These are phyloP conservation scores for Ophiosphaerella narmari DNA, from an alignment of 2,329 filamentous ascomycete genomes.

Conservation along the genomic window DNA sequence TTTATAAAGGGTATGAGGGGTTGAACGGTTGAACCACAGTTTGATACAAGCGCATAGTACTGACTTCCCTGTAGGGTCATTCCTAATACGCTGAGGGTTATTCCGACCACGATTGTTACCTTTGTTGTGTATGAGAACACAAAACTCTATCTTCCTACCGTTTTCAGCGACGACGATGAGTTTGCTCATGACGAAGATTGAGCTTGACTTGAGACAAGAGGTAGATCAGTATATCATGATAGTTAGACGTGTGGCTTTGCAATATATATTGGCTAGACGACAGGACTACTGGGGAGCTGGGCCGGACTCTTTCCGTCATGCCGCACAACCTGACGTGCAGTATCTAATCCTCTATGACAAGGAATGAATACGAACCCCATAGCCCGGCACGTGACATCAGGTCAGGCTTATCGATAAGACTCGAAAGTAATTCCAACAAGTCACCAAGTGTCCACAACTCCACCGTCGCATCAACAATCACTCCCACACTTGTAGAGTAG, in stretches of 20 bases:
- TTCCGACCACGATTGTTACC: conserved; percentile 94
- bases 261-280: too few species aligned
- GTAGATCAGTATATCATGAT: neutral
- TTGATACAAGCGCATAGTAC: neutral
- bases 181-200: conserved; percentile 42
- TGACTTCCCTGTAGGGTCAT: conserved; percentile 58
- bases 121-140: conserved; percentile 97
- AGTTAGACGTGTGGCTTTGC: neutral
- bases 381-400: too few species aligned
- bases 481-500: neutral
- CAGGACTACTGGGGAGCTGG: too few species aligned
- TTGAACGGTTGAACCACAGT: neutral
- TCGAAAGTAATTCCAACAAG: conserved; percentile 12
- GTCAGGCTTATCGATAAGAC: conserved; percentile 22
- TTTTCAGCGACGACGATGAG: conserved; percentile 44
- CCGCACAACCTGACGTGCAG: too few species aligned
- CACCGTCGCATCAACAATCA: neutral
- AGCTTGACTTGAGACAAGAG: neutral
- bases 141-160: conserved; percentile 67
- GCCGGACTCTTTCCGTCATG: too few species aligned
- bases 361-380: too few species aligned
- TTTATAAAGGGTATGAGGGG: conserved; percentile 77
- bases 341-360: too few species aligned
- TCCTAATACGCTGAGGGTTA: conserved; percentile 85
- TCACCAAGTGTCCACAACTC: conserved; percentile 21